Evolutionary conservation across 352 stramenopile genomes (phyloP).

Genomic region (Halophytophthora batemanensis): DNA sequence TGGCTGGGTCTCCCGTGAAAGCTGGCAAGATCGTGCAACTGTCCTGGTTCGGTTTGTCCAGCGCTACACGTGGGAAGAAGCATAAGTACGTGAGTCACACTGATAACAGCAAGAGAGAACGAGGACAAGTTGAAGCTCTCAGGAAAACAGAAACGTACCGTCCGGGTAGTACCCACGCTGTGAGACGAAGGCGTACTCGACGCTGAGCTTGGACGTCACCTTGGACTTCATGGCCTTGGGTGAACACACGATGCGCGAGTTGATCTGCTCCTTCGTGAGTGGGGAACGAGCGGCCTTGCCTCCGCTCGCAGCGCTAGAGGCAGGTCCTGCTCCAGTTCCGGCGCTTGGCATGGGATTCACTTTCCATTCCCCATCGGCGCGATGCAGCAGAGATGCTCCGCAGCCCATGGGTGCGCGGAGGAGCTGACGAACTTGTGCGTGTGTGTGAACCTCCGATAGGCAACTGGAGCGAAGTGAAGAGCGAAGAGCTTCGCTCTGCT

Average conservation of each 20-base stretch:
- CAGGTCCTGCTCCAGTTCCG: conserved; percentile 1
- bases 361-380: conserved; percentile 41
- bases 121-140: no score
- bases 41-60: conserved; percentile 98
- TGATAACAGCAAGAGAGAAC: no score
- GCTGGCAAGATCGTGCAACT: conserved; percentile 83
- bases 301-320: no score
- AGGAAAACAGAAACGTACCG: conserved; percentile 28
- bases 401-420: conserved; percentile 64
- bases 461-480: no score
- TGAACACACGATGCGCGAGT: conserved; percentile 80
- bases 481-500: no score
- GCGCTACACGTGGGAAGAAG: conserved; percentile 31
- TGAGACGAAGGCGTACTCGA: conserved; percentile 92
- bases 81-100: no score
- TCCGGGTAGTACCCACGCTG: conserved; percentile 95
- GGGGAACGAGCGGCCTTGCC: conserved; percentile 54
- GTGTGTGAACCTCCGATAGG: conserved; percentile 3
- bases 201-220: conserved; percentile 56
- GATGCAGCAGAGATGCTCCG: conserved; percentile 58
- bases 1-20: conserved; percentile 70
- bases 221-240: conserved; percentile 59
- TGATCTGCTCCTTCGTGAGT: conserved; percentile 83
- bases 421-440: neutral
- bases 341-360: conserved; percentile 25